phyloP scores from a whole-genome alignment of 1,139 yeast genomes.

The Pichia sp. region DNA sequence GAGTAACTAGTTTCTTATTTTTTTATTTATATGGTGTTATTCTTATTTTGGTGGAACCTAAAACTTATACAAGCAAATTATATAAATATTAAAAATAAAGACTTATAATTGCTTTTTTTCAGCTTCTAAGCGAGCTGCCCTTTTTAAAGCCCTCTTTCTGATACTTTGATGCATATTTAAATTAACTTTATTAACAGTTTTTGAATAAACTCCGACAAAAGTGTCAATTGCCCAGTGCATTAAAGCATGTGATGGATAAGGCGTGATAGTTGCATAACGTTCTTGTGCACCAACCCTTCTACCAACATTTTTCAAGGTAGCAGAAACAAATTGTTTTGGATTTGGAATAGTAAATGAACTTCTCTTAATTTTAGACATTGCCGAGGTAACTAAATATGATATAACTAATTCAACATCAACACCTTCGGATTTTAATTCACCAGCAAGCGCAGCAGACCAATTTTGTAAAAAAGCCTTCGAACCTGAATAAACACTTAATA shows the following conservation, averaged over 20 bases:
- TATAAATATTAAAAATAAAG: not conserved
- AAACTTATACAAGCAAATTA: too few species aligned
- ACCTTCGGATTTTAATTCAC: constrained; percentile 62
- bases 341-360: constrained; percentile 73
- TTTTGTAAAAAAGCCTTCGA: constrained; percentile 91
- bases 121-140: constrained; percentile 47
- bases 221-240: constrained; percentile 81
- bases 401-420: constrained; percentile 83
- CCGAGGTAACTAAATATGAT: constrained; percentile 90
- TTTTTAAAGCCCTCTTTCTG: constrained; percentile 75
- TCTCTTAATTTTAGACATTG: constrained; percentile 90
- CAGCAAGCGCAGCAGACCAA: constrained; percentile 89
- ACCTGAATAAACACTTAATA: constrained; percentile 90
- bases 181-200: constrained; percentile 62
- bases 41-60: too few species aligned
- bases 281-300: constrained; percentile 92
- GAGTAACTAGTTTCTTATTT: too few species aligned
- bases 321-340: constrained; percentile 69
- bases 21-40: too few species aligned
- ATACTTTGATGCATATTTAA: constrained; percentile 72
- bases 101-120: constrained; percentile 11
- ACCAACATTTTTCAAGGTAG: constrained; percentile 66
- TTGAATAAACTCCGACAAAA: constrained; percentile 76
- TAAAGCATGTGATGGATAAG: constrained; percentile 91
- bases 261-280: constrained; percentile 79